Percentiles rank a stretch among this genome's conserved stretches.
Conservation (phyloP, 2,329 filamentous ascomycete genomes). For the Arachnomyces sp. region DNA sequence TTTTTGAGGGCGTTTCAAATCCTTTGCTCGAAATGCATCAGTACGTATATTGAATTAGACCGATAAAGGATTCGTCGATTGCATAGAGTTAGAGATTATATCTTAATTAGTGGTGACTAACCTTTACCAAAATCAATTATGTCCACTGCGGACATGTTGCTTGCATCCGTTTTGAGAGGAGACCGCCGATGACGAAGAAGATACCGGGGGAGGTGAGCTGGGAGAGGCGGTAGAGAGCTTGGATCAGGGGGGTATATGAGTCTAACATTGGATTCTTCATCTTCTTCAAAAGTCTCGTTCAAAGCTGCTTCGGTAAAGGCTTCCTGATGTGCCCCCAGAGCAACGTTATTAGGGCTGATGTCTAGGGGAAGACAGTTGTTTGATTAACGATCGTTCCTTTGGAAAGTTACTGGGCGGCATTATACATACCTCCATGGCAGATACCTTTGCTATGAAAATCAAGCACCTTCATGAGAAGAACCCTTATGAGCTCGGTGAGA, state of each 20-base stretch:
- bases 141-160: constrained; percentile 7
- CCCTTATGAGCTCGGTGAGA: constrained; percentile 2
- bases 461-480: constrained; percentile 5
- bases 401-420: background rate
- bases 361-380: constrained; percentile 4
- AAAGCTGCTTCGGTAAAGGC: constrained; percentile 3
- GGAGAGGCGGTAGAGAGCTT: background rate
- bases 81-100: too few relatives aligned
- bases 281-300: constrained; percentile 2
- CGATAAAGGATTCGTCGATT: too few relatives aligned
- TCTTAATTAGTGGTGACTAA: background rate
- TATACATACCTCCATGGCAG: constrained; percentile 10
- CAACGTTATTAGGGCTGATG: constrained; percentile 6
- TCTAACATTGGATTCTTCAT: constrained; percentile 1
- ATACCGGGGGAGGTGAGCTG: constrained; percentile 6
- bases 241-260: background rate
- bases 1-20: too few relatives aligned
- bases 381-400: constrained; percentile 1
- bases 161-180: constrained; percentile 4
- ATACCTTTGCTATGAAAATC: constrained; percentile 6
- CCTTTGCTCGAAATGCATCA: too few relatives aligned
- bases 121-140: constrained; percentile 11
- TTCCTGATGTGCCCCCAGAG: constrained; percentile 4
- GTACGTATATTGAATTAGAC: too few relatives aligned
- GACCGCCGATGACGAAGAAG: background rate